Percentiles rank a stretch among this genome's conserved stretches.
Evolutionary conservation across 1,284 basidiomycete genomes (phyloP).

Genomic region (Boletus sp.): DNA sequence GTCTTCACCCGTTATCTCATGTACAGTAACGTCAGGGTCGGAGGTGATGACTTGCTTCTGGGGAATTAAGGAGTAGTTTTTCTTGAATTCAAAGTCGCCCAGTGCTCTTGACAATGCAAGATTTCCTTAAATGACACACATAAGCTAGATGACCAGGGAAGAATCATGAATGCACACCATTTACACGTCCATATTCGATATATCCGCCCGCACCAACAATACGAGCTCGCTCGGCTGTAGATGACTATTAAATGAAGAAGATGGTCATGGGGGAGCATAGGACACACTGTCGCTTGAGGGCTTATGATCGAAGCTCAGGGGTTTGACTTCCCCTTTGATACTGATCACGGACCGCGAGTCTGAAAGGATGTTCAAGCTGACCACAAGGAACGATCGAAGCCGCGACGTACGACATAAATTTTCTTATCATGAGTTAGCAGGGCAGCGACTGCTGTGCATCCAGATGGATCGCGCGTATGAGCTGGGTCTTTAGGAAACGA

Average conservation of each 20-base stretch:
- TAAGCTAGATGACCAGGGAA: constrained; percentile 4
- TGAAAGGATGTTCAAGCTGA: constrained; percentile 38
- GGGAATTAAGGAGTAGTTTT: constrained; percentile 75
- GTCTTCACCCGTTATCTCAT: constrained; percentile 83
- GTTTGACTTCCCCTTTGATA: constrained; percentile 80
- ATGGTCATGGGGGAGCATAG: background rate
- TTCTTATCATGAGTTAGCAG: constrained; percentile 76
- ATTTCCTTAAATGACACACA: constrained; percentile 61
- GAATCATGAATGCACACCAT: constrained; percentile 56
- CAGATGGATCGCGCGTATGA: constrained; percentile 89
- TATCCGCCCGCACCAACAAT: constrained; percentile 95
- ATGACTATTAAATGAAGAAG: constrained; percentile 4
- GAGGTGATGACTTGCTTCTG: constrained; percentile 96
- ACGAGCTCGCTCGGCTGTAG: constrained; percentile 76
- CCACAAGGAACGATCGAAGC: constrained; percentile 1
- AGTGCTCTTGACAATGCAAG: constrained; percentile 93
- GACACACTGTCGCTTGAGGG: constrained; percentile 79
- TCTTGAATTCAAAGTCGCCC: constrained; percentile 99
- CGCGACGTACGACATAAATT: constrained; percentile 66
- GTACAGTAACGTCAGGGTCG: constrained; percentile 86
- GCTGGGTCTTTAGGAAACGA: constrained; percentile 59
- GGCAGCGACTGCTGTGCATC: constrained; percentile 93
- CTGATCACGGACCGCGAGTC: constrained; percentile 94
- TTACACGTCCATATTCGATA: constrained; percentile 95
- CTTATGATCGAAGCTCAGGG: constrained; percentile 95